A percentile compares a stretch with the other conserved stretches of the same genome.
phyloP scores from a whole-genome alignment of 371 early-diverging fungal genomes.

The Mortierella sp. region DNA sequence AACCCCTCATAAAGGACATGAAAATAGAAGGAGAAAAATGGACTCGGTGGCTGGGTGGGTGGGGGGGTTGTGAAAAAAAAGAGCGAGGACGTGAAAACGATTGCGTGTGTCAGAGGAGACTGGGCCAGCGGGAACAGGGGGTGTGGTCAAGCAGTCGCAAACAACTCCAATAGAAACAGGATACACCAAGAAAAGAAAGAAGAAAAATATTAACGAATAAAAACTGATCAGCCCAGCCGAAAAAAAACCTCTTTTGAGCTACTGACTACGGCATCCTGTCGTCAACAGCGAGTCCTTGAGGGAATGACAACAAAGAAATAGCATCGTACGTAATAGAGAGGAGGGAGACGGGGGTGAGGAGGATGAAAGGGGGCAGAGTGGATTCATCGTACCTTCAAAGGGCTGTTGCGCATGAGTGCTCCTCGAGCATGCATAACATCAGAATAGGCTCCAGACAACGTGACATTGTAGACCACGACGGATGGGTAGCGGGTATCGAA shows the following conservation, averaged over 20 bases:
- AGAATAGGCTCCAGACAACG: slow-evolving; percentile 46
- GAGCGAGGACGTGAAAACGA: background rate
- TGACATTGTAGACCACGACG: slow-evolving; percentile 45
- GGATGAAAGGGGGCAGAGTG: background rate
- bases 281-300: background rate
- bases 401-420: slow-evolving; percentile 47
- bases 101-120: background rate
- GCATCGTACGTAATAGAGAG: slow-evolving; percentile 8
- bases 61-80: background rate
- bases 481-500: slow-evolving; percentile 48
- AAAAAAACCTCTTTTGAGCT: slow-evolving; percentile 8
- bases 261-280: slow-evolving; percentile 13
- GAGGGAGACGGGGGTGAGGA: background rate
- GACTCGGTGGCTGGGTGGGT: background rate
- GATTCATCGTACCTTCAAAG: slow-evolving; percentile 43
- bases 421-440: slow-evolving; percentile 52
- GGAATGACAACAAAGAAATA: background rate
- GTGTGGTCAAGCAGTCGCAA: slow-evolving; percentile 10
- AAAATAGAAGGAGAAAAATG: background rate
- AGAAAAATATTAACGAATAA: slow-evolving; percentile 10
- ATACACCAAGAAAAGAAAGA: background rate
- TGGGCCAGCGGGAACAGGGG: background rate
- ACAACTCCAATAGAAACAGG: slow-evolving; percentile 3
- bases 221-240: slow-evolving; percentile 4
- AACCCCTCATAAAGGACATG: background rate